Base-by-base conservation (phyloP, 495 filamentous ascomycete genomes). In the Cercophora newfieldiana region DNA sequence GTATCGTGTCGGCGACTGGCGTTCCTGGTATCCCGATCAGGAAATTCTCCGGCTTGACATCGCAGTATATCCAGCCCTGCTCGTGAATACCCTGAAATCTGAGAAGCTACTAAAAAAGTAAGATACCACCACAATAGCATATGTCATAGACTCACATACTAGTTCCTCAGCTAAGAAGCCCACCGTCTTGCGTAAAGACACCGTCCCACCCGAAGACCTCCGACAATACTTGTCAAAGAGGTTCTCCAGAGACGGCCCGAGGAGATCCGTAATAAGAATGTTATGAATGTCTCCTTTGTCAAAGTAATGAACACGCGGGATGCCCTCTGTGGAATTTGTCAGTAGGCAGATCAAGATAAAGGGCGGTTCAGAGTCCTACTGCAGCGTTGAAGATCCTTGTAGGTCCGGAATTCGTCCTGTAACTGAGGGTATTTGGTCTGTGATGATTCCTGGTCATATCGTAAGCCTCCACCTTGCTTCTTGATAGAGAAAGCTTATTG, bases 151-250 rank as follows among this genome's bases (percentile, higher is more conserved):
- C 26, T 61, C 26, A 83, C 86, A 22, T 76, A 96, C 93, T 96
- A 99, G 98, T 75, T 99, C 96, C 81, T 99, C 98, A 25, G 95
- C 95, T 30, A 99, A 94, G 96, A 99, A 98, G 18, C 97, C 94
- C 4, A 97, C 94, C 0, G 95, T 99, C 86, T 99, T 99, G 92
- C 2, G 91, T 88, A 80, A 99, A n/a, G n/a, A n/a, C n/a, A n/a
- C n/a, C n/a, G n/a, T n/a, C n/a, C n/a, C n/a, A n/a, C n/a, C n/a
- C n/a, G n/a, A n/a, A n/a, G n/a, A 99, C 70, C 94, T 88, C 69
- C 95, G 86, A 77, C 94, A 94, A 82, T 96, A 99, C 76, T 95
- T 94, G 72, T 99, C 95, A 75, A 99, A 99, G 0, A 99, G 87
- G 76, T 99, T 96, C 77, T 99, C 95, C 30, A 99, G 83, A 71